A percentile compares a stretch with the other conserved stretches of the same genome.
phyloP scores from a whole-genome alignment of 73 alveolate species.

The Tetrahymena elliotti region DNA sequence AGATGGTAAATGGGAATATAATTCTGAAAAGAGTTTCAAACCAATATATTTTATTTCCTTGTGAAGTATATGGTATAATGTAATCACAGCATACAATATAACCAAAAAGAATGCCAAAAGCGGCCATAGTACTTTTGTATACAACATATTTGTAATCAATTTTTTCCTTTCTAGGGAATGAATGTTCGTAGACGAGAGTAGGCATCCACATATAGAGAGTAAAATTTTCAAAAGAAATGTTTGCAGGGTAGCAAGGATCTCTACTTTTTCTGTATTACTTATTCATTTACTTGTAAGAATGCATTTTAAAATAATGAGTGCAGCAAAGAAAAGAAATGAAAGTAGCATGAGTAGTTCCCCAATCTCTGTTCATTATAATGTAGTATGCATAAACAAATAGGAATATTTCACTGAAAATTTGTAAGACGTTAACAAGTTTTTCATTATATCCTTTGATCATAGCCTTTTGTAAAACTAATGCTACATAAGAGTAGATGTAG shows the following conservation, averaged over 20 bases:
- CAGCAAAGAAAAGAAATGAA: constrained; percentile 30
- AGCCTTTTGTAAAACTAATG: neutral
- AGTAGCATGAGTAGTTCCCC: constrained; percentile 32
- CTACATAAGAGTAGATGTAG: constrained; percentile 17
- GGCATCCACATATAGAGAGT: constrained; percentile 45
- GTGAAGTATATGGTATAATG: neutral
- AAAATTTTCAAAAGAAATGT: constrained; percentile 43
- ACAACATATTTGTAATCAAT: constrained; percentile 6
- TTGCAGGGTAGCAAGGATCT: constrained; percentile 41
- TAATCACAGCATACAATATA: constrained; percentile 16
- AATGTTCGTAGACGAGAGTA: constrained; percentile 44
- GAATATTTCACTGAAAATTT: neutral
- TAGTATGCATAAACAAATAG: constrained; percentile 24
- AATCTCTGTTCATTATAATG: constrained; percentile 22
- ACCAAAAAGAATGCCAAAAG: neutral
- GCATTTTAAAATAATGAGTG: constrained; percentile 34
- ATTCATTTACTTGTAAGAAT: constrained; percentile 35
- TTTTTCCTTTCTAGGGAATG: constrained; percentile 43
- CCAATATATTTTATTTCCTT: neutral
- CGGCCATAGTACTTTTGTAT: neutral
- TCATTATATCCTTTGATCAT: constrained; percentile 4
- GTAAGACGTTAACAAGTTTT: neutral
- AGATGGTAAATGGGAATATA: constrained; percentile 31
- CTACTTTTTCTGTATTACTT: constrained; percentile 16
- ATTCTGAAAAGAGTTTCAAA: constrained; percentile 21